Evolutionary conservation across 495 filamentous ascomycete genomes (phyloP).

Genomic region (Cetradonia linearis): DNA sequence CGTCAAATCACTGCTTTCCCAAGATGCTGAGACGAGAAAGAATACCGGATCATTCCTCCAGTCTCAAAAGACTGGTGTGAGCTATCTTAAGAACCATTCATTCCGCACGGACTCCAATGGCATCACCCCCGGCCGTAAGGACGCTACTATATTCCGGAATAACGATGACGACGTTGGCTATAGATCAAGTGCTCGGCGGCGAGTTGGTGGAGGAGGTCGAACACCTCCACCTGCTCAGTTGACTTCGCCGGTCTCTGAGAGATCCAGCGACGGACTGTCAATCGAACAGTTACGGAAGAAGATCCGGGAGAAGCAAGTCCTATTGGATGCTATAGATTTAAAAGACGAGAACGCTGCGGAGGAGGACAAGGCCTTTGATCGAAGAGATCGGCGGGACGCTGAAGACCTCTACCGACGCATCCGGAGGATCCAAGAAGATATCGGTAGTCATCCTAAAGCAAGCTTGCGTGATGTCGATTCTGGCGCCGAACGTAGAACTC

Average conservation of each 20-base stretch:
- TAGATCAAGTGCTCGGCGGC: slow-evolving; percentile 82
- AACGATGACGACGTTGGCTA: slow-evolving; percentile 80
- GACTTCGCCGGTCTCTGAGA: slow-evolving; percentile 59
- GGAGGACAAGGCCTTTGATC: slow-evolving; percentile 85
- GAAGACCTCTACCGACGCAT: slow-evolving; percentile 92
- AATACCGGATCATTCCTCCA: slow-evolving; percentile 74
- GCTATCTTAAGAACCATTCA: slow-evolving; percentile 91
- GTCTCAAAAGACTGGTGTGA: slow-evolving; percentile 93
- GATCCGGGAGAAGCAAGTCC: slow-evolving; percentile 86
- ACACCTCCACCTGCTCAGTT: slow-evolving; percentile 65
- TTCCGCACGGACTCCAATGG: slow-evolving; percentile 54
- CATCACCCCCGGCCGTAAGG: slow-evolving; percentile 56
- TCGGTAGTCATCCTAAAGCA: slow-evolving; percentile 81
- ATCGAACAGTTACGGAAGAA: slow-evolving; percentile 85
- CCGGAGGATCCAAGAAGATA: slow-evolving; percentile 90
- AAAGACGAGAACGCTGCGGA: slow-evolving; percentile 83
- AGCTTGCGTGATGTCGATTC: slow-evolving; percentile 63
- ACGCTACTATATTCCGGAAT: slow-evolving; percentile 94
- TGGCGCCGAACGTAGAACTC: slow-evolving; percentile 70
- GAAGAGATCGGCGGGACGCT: slow-evolving; percentile 80
- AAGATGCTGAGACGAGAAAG: slow-evolving; percentile 80
- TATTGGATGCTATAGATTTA: slow-evolving; percentile 97
- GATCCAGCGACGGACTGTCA: slow-evolving; percentile 67
- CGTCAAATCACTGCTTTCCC: slow-evolving; percentile 82
- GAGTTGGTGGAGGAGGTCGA: slow-evolving; percentile 58